These are phyloP conservation scores for Caloboletus firmus DNA, from an alignment of 1,284 basidiomycete genomes.

Conservation along the genomic window DNA sequence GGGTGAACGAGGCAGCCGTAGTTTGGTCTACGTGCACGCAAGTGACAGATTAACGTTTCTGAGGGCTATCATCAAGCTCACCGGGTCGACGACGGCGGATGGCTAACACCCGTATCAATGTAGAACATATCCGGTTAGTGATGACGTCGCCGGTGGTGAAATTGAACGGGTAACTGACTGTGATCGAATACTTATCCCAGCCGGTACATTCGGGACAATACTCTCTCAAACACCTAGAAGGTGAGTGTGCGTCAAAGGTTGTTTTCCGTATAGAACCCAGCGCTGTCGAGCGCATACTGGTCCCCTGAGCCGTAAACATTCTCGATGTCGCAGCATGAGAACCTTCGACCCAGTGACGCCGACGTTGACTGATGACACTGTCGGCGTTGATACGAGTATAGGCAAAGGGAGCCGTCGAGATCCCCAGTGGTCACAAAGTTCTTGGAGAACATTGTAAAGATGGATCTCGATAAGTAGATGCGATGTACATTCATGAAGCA, in stretches of 20 bases:
- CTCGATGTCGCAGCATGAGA: neutral
- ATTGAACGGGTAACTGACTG: neutral
- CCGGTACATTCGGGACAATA: constrained; percentile 50
- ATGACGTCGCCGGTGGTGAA: neutral
- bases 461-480: neutral
- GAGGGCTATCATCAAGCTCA: neutral
- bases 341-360: neutral
- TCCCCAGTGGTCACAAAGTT: neutral
- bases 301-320: neutral
- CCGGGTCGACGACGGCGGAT: neutral
- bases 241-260: neutral
- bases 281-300: neutral
- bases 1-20: neutral
- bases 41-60: neutral
- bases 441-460: neutral
- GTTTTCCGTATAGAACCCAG: neutral
- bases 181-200: constrained; percentile 41
- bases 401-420: neutral
- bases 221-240: constrained; percentile 2
- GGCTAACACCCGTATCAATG: neutral
- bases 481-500: neutral
- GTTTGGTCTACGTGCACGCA: neutral
- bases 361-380: neutral
- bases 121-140: neutral
- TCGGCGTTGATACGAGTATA: neutral